Base-by-base conservation (phyloP, 1,139 yeast genomes). In the Diutina ranongensis region DNA sequence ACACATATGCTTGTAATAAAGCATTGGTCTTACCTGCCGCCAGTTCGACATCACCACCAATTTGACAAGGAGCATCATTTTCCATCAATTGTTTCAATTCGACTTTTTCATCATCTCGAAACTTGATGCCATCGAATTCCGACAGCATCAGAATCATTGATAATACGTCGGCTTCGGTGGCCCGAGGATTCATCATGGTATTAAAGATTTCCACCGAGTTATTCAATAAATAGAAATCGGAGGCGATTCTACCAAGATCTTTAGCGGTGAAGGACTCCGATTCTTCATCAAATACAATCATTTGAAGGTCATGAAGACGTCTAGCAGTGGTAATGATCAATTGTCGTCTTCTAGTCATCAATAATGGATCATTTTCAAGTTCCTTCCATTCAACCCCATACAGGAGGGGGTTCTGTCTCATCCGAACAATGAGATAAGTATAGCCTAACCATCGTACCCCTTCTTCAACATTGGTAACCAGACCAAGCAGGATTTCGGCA, bases 371-470 rank as follows among this genome's bases (percentile, higher is more conserved):
- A 25, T 82, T 83, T 34, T 77, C 75, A 3, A 94, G 61, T 52
- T 87, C 95, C 51, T 77, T 76, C 94, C 95, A 87, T 46, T 80
- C 87, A 46, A 94, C 76, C n/a, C 95, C 98, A 57, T 94, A 94
- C 0, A 86, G 82, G 58, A 88, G 81, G 2, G 98, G 98, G 54
- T 88, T 92, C 57, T 87, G 86, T 49, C 84, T 77, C 98, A 92
- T 94, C 50, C 99, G 71, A 2, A 92, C 97, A 66, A 79, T 83
- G 76, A 94, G 72, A 57, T 92, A 94, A 0, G 98, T 94, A 56
- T 94, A 94, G 1, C 98, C 97, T 15, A 94, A 69, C 98, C 98
- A 94, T 54, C 83, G 87, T 1, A 94, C 83, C 48, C 92, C 99
- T 64, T 94, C 98, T 41, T 86, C 95, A 7, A 92, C 79, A 57